These are phyloP conservation scores for Fusarium pseudoanthophilum DNA, from an alignment of 2,329 filamentous ascomycete species.

Conservation along the genomic window DNA sequence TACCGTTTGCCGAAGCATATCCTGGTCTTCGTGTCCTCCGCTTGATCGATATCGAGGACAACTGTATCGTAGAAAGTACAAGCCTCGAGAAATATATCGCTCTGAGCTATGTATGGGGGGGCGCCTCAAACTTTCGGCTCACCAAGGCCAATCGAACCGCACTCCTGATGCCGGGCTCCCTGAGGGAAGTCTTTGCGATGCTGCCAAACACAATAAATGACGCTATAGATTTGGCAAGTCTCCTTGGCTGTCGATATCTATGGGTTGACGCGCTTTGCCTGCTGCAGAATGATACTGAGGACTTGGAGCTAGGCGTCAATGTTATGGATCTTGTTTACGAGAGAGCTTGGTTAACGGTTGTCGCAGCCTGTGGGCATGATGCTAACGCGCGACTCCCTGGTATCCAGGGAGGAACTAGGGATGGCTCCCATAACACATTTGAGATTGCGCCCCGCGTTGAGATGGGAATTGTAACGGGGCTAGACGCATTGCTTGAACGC, in stretches of 20 bases:
- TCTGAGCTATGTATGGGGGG: background rate
- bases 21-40: rapidly evolving
- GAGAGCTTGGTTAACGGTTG: background rate
- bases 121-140: background rate
- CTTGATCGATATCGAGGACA: rapidly evolving
- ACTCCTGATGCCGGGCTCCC: rapidly evolving
- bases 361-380: background rate
- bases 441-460: rapidly evolving
- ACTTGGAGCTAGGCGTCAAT: background rate
- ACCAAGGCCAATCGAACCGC: background rate
- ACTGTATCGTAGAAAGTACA: rapidly evolving
- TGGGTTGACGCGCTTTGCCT: background rate
- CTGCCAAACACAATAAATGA: rapidly evolving
- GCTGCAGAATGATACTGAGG: rapidly evolving
- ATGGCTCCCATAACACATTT: rapidly evolving
- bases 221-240: rapidly evolving
- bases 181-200: rapidly evolving
- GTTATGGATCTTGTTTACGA: background rate
- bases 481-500: rapidly evolving
- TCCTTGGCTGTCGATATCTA: background rate
- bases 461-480: rapidly evolving
- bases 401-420: background rate
- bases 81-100: rapidly evolving
- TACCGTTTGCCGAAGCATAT: rapidly evolving
- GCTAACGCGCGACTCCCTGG: background rate